A percentile compares a stretch with the other conserved stretches of the same genome.
phyloP scores from a whole-genome alignment of 768 basidiomycete genomes.

The Gymnopilus dilepis region DNA sequence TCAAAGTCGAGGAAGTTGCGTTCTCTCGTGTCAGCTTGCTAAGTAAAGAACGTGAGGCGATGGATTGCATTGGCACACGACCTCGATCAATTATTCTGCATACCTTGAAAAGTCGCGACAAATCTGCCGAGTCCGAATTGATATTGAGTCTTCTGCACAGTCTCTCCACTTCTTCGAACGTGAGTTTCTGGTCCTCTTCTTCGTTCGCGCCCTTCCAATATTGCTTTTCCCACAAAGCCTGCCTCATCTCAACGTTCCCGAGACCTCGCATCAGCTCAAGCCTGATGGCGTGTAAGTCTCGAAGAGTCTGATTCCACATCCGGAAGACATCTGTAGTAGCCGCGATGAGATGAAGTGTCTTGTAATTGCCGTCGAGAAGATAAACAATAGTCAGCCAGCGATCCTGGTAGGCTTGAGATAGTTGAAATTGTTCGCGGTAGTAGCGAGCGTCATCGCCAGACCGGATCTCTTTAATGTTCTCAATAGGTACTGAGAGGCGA shows the following conservation, averaged over 20 bases:
- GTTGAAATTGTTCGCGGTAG: slow-evolving; percentile 76
- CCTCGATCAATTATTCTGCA: background rate
- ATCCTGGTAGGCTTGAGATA: slow-evolving; percentile 68
- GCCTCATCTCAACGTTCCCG: slow-evolving; percentile 70
- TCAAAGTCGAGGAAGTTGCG: slow-evolving; percentile 75
- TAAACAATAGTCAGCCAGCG: slow-evolving; percentile 92
- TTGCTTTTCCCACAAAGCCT: slow-evolving; percentile 82
- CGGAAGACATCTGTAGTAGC: slow-evolving; percentile 54
- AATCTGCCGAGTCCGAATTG: slow-evolving; percentile 61
- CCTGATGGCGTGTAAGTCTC: slow-evolving; percentile 69
- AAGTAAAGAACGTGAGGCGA: slow-evolving; percentile 9
- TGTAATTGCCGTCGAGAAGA: slow-evolving; percentile 77
- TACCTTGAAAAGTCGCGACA: slow-evolving; percentile 66
- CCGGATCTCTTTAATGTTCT: slow-evolving; percentile 89
- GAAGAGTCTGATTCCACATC: slow-evolving; percentile 71
- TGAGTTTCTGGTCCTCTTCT: slow-evolving; percentile 61
- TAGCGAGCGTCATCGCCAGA: slow-evolving; percentile 75
- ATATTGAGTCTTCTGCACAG: slow-evolving; percentile 77
- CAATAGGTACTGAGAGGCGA: slow-evolving; percentile 71
- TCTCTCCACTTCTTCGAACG: slow-evolving; percentile 77
- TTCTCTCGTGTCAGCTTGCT: slow-evolving; percentile 70
- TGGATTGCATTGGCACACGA: background rate
- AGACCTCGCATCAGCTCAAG: slow-evolving; percentile 77
- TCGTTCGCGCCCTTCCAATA: slow-evolving; percentile 82
- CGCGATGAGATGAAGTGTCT: slow-evolving; percentile 85